A percentile compares a stretch with the other conserved stretches of the same genome.
These are phyloP conservation scores for Colletotrichum musicola DNA, from an alignment of 2,329 filamentous ascomycete genomes.

Conservation along the genomic window DNA sequence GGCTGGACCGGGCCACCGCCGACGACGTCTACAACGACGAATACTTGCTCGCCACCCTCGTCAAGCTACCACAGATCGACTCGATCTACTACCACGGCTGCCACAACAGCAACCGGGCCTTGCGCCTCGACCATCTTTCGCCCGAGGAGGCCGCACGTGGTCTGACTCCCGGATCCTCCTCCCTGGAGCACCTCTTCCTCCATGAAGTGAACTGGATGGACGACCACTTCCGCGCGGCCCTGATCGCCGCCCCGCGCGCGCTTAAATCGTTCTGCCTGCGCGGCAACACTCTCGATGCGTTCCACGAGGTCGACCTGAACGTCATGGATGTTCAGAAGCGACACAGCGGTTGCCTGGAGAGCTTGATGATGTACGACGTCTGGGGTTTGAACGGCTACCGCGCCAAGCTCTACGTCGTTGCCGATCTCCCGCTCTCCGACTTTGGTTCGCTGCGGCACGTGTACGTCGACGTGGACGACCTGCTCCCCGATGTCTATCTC, in stretches of 20 bases:
- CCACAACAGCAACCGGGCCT: neutral
- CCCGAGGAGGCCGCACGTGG: neutral
- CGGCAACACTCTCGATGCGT: neutral
- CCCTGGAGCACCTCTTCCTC: slow-evolving; percentile 11
- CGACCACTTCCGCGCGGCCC: neutral
- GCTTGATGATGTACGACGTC: slow-evolving; percentile 14
- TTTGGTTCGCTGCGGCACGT: neutral
- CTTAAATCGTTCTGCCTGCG: slow-evolving; percentile 8
- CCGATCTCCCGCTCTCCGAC: neutral
- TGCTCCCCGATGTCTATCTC: neutral
- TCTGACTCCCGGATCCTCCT: neutral
- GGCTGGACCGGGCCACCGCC: neutral
- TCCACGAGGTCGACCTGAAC: neutral
- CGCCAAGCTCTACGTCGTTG: neutral
- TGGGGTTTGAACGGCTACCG: neutral
- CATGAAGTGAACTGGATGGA: neutral
- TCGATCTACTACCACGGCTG: slow-evolving; percentile 9
- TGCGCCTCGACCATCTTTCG: neutral
- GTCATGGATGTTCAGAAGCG: neutral
- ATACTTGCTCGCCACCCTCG: neutral
- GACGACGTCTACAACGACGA: neutral
- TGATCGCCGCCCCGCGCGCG: slow-evolving; percentile 10
- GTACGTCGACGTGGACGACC: slow-evolving; percentile 3
- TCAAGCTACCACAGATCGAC: slow-evolving; percentile 5
- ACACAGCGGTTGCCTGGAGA: slow-evolving; percentile 8